These are phyloP conservation scores for Inonotus hispidus DNA, from an alignment of 1,284 basidiomycete genomes.

Conservation along the genomic window DNA sequence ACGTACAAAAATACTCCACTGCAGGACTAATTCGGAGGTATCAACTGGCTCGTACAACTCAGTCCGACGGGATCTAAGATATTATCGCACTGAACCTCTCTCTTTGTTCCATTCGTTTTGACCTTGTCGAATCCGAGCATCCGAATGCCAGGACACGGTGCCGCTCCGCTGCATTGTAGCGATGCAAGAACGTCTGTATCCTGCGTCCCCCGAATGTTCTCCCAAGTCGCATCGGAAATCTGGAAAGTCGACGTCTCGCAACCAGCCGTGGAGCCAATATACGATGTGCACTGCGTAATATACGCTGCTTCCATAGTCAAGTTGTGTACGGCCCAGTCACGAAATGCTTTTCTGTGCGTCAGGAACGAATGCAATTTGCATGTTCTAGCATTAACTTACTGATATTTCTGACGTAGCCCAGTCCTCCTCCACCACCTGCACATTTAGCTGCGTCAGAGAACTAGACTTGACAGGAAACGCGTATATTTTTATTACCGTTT, in stretches of 20 bases:
- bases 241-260: conserved; percentile 33
- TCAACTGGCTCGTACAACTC: conserved; percentile 22
- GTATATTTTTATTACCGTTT: conserved; percentile 23
- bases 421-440: neutral
- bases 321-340: conserved; percentile 27
- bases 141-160: conserved; percentile 27
- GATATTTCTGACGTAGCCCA: neutral
- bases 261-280: conserved; percentile 27
- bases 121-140: conserved; percentile 26
- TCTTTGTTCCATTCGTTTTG: conserved; percentile 19
- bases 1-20: too few species aligned
- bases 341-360: conserved; percentile 23
- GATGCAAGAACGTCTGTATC: conserved; percentile 25
- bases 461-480: neutral
- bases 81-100: conserved; percentile 25
- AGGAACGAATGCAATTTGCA: neutral
- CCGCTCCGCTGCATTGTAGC: conserved; percentile 30
- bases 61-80: conserved; percentile 27
- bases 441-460: neutral
- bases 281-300: conserved; percentile 32
- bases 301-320: conserved; percentile 24
- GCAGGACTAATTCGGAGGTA: too few species aligned
- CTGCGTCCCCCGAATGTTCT: conserved; percentile 26
- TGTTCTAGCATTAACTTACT: neutral
- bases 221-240: conserved; percentile 32